Base-by-base conservation (phyloP, 2,329 filamentous ascomycete species). In the Ophiocordyceps robertsii region DNA sequence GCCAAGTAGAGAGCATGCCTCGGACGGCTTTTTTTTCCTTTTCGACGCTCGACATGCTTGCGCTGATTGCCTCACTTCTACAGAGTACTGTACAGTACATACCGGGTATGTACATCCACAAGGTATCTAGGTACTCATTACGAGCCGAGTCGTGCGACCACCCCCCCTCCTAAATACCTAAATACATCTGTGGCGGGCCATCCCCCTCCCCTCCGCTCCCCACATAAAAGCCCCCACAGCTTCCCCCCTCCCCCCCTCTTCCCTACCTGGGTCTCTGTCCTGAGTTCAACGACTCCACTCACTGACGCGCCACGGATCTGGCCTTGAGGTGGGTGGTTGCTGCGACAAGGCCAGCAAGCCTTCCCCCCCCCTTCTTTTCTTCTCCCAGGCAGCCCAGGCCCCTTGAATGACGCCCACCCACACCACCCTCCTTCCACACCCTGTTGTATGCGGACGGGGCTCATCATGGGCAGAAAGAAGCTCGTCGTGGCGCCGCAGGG, bases 291-390 rank as follows among this genome's bases (percentile, higher is more conserved):
- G 29, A 24, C 24, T 24, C 24, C 24, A 24, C 24, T 24, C 24
- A 29, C 41, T 38, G 46, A 47, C 45, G 47, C 38, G 45, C 45
- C 40, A 47, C 47, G 45, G 43, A 50, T 47, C 47, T 49, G 47
- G 48, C 42, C 47, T 45, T 46, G 24, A 24, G 24, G 24, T 24
- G 24, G 24, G 24, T 27, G 24, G 24, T 9, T 19, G 19, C 19
- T 19, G 3, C 19, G 19, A 19, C 19, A 19, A 19, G 19, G 24
- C 24, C 24, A 27, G 24, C 42, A 44, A 21, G 42, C 32, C 30
- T 40, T 17, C 32, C 39, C 12, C 30, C 21, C 21, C 33, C 33
- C 33, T 6, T 39, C 37, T 27, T 27, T 27, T 27, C 24, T 6
- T 4, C 24, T 27, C 24, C 24, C 24, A 3, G 24, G 24, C 24